Evolutionary conservation across 1,284 basidiomycete species (phyloP).

Genomic region (Ceratobasidium sp.): DNA sequence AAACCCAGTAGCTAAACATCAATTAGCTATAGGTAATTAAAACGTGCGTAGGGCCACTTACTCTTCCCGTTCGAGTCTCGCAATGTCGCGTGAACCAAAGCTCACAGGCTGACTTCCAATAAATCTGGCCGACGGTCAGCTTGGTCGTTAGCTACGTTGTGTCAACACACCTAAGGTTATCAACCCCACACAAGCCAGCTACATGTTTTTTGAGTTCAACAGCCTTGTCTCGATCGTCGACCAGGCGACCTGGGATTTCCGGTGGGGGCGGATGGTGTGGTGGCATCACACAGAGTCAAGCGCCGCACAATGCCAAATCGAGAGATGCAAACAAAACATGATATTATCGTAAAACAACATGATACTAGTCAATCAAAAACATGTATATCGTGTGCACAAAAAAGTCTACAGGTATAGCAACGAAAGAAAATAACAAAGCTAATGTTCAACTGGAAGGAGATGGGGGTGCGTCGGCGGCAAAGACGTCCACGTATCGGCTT

Average conservation of each 20-base stretch:
- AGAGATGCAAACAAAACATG: not conserved
- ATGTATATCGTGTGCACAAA: slow-evolving; percentile 37
- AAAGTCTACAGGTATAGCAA: slow-evolving; percentile 34
- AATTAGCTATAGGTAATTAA: slow-evolving; percentile 28
- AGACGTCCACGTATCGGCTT: slow-evolving; percentile 86
- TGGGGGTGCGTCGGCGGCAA: slow-evolving; percentile 52
- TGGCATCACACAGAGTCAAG: slow-evolving; percentile 8
- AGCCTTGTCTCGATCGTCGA: slow-evolving; percentile 59
- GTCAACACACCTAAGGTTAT: slow-evolving; percentile 59
- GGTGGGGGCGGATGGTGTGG: slow-evolving; percentile 49
- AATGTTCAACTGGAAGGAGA: slow-evolving; percentile 39
- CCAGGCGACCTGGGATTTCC: slow-evolving; percentile 65
- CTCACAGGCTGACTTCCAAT: slow-evolving; percentile 94
- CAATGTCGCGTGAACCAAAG: slow-evolving; percentile 73
- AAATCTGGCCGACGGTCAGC: slow-evolving; percentile 62
- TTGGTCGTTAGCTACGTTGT: not conserved
- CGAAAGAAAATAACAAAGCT: slow-evolving; percentile 41
- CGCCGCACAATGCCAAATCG: not conserved
- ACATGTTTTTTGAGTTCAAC: slow-evolving; percentile 69
- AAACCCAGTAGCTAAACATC: slow-evolving; percentile 89
- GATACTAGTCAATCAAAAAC: slow-evolving; percentile 43
- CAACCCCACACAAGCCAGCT: slow-evolving; percentile 67
- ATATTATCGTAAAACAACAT: not conserved
- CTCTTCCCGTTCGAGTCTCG: slow-evolving; percentile 83
- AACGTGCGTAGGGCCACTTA: slow-evolving; percentile 52